These are phyloP conservation scores for Neurospora terricola DNA, from an alignment of 495 filamentous ascomycete species.

Conservation along the genomic window DNA sequence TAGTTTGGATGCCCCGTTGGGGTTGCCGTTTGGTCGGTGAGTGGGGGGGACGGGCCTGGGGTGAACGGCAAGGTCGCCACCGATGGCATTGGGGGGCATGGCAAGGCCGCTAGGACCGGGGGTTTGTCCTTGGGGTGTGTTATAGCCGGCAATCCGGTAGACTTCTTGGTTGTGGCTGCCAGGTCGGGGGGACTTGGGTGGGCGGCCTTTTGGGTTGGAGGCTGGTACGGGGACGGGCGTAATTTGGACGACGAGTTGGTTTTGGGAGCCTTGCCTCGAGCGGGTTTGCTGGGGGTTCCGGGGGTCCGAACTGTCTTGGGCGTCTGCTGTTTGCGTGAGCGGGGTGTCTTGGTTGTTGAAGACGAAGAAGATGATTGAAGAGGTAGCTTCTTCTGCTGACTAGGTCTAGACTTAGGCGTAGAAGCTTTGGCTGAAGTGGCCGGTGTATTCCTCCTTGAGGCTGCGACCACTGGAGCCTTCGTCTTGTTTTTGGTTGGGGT, in stretches of 20 bases:
- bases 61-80: constrained; percentile 1
- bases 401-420: background rate
- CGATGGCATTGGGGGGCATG: background rate
- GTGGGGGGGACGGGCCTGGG: background rate
- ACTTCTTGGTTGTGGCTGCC: background rate
- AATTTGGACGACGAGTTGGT: background rate
- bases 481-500: background rate
- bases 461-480: background rate
- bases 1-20: background rate
- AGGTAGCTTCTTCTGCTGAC: background rate
- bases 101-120: background rate
- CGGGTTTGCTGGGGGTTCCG: background rate
- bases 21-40: background rate
- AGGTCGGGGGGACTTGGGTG: constrained; percentile 10
- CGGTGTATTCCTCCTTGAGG: background rate
- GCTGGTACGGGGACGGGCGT: background rate
- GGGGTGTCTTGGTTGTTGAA: constrained; percentile 1
- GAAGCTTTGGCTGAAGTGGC: background rate
- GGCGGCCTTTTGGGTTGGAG: background rate
- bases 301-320: background rate
- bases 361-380: constrained; percentile 1
- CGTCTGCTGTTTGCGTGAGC: constrained; percentile 12
- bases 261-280: background rate
- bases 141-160: background rate
- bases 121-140: constrained; percentile 1